Conservation (phyloP, 2,329 filamentous ascomycete species). For the Botrytis paeoniae region DNA sequence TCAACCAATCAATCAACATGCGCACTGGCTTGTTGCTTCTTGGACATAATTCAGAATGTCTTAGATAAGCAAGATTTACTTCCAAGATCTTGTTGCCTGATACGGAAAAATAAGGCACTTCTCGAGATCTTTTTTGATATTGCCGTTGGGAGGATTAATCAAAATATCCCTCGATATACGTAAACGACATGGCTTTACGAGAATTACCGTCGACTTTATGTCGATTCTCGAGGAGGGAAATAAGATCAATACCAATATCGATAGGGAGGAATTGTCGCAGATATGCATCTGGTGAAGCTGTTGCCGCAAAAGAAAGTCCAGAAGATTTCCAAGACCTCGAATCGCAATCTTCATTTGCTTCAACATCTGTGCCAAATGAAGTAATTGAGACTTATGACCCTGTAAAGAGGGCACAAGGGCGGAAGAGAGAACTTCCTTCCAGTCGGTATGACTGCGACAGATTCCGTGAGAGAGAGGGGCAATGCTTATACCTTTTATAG, state of each 20-base stretch:
- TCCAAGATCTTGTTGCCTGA: not conserved
- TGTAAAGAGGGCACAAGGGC: constrained; percentile 43
- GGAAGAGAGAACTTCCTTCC: constrained; percentile 40
- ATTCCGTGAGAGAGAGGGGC: not conserved
- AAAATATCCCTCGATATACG: not conserved
- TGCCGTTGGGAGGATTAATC: not conserved
- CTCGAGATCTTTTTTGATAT: constrained; percentile 16
- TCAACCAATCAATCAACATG: not conserved
- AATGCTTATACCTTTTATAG: constrained; percentile 45
- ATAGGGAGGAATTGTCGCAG: constrained; percentile 27
- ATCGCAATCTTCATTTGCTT: constrained; percentile 43
- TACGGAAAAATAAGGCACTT: not conserved
- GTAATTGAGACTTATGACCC: constrained; percentile 47
- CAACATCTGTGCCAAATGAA: constrained; percentile 38
- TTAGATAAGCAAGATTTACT: not conserved
- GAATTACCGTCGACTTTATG: constrained; percentile 35
- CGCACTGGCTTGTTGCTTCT: not conserved
- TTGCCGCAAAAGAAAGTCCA: constrained; percentile 26
- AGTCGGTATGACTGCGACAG: constrained; percentile 39
- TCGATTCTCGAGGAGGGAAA: constrained; percentile 31
- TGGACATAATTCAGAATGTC: not conserved
- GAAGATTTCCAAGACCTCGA: constrained; percentile 45
- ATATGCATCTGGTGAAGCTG: constrained; percentile 34
- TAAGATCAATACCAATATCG: constrained; percentile 20
- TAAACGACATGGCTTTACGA: constrained; percentile 36